Evolutionary conservation across 345 rosid genomes (phyloP).

Genomic region (Corchorus capsularis): DNA sequence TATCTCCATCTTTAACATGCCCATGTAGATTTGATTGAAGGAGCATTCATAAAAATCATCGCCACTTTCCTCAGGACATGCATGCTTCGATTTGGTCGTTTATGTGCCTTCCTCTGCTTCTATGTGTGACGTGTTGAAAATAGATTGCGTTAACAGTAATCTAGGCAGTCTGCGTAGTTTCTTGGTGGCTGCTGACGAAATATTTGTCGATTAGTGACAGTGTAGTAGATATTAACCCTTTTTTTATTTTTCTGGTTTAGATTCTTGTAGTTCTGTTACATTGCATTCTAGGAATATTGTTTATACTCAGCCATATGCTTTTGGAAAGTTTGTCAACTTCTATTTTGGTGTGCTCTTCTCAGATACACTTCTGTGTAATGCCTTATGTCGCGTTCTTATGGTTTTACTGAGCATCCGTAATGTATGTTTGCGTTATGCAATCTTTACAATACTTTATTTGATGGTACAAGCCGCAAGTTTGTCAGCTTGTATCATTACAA

Average conservation of each 20-base stretch:
- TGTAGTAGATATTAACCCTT: neutral
- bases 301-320: neutral
- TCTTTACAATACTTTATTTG: neutral
- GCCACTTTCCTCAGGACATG: neutral
- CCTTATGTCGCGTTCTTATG: neutral
- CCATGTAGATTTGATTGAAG: neutral
- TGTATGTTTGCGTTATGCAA: neutral
- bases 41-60: slow-evolving; percentile 1
- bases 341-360: neutral
- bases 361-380: neutral
- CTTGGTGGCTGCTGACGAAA: neutral
- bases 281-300: slow-evolving; percentile 3
- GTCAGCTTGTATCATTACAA: slow-evolving; percentile 10
- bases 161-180: neutral
- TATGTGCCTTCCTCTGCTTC: neutral
- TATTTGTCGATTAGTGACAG: slow-evolving; percentile 1
- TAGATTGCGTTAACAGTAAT: neutral
- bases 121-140: neutral
- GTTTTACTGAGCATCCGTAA: neutral
- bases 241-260: neutral
- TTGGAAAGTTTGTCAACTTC: neutral
- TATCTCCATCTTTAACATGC: neutral
- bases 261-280: slow-evolving; percentile 3
- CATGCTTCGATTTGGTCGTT: neutral
- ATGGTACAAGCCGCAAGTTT: neutral